These are phyloP conservation scores for Podospora tetraspora DNA, from an alignment of 495 filamentous ascomycete genomes.

Conservation along the genomic window DNA sequence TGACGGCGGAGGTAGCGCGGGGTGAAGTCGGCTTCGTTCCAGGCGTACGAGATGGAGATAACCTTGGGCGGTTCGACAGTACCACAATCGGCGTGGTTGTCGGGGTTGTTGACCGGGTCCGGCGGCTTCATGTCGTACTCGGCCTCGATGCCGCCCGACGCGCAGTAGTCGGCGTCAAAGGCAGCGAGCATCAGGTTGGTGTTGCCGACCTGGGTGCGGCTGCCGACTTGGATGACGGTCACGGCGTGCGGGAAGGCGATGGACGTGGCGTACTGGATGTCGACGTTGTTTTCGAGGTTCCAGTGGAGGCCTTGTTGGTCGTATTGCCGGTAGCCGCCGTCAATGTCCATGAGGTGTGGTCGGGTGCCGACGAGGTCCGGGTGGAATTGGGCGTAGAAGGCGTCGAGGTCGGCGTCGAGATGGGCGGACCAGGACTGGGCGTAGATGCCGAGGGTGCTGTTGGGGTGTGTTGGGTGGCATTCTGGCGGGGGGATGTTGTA, in stretches of 20 bases:
- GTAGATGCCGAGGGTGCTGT: constrained; percentile 19
- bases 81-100: constrained; percentile 44
- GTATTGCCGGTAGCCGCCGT: not conserved
- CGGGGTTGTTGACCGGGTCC: not conserved
- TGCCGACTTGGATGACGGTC: constrained; percentile 52
- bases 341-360: not conserved
- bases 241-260: constrained; percentile 51
- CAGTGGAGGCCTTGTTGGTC: not conserved
- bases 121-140: not conserved
- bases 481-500: constrained; percentile 40
- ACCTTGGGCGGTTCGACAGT: constrained; percentile 36
- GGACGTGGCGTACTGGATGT: constrained; percentile 25
- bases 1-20: constrained; percentile 35
- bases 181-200: constrained; percentile 39
- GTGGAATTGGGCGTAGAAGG: not conserved
- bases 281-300: constrained; percentile 9
- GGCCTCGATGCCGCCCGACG: not conserved
- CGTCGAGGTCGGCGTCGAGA: not conserved
- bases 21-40: constrained; percentile 33
- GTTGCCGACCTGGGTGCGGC: constrained; percentile 42
- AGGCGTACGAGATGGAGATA: constrained; percentile 39
- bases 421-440: not conserved
- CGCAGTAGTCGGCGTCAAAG: not conserved
- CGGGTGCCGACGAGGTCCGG: not conserved
- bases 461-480: not conserved